phyloP scores from a whole-genome alignment of 169 alveolate species.

The Cyclospora cayetanensis region DNA sequence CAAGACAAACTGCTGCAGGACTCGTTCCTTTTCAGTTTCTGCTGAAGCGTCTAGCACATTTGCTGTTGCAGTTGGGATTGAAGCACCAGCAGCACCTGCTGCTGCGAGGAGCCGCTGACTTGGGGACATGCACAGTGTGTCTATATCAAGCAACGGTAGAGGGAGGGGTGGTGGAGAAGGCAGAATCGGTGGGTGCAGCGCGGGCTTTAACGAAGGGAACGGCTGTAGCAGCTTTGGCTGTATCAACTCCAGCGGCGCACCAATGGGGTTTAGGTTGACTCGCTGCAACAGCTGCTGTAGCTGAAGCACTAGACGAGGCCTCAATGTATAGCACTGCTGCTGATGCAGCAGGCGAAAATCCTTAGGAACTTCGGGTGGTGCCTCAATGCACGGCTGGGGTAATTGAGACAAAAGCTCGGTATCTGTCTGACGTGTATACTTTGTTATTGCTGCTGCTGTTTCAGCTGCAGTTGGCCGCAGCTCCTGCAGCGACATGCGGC shows the following conservation, averaged over 20 bases:
- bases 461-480: conserved; percentile 32
- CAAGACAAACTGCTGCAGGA: conserved; percentile 10
- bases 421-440: conserved; percentile 26
- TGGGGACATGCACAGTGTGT: conserved; percentile 13
- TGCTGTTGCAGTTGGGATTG: no score
- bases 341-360: conserved; percentile 44
- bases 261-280: conserved; percentile 21
- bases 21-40: neutral
- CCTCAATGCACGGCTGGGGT: conserved; percentile 46
- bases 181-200: conserved; percentile 29
- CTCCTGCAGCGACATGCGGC: conserved; percentile 9
- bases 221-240: conserved; percentile 40
- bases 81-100: conserved; percentile 23
- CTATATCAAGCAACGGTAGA: neutral
- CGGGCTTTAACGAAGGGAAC: conserved; percentile 35
- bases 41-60: neutral
- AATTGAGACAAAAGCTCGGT: conserved; percentile 7
- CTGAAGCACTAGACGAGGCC: conserved; percentile 8
- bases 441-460: conserved; percentile 40
- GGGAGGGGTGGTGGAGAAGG: neutral
- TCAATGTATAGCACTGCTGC: conserved; percentile 30
- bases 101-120: conserved; percentile 31
- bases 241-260: conserved; percentile 11
- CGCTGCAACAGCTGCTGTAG: conserved; percentile 41
- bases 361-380: conserved; percentile 24